Conservation (phyloP, 176 grass and related monocot species). For the Ensete glaucum region DNA sequence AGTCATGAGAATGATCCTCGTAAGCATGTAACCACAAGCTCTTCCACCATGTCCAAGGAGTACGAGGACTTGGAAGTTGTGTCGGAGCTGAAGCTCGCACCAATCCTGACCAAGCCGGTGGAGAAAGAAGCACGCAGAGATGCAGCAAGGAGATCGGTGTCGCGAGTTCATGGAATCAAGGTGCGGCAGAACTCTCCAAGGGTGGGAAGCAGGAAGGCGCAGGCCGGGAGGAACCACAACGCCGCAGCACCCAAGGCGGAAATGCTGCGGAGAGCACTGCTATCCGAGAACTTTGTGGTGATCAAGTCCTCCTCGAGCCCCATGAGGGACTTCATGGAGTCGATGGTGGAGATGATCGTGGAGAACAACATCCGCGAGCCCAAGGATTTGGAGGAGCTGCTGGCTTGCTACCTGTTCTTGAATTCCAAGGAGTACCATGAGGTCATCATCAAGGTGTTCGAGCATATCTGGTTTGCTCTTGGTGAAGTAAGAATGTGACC, state of each 20-base stretch:
- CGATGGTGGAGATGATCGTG: constrained; percentile 63
- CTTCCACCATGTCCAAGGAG: background rate
- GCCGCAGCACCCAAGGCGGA: background rate
- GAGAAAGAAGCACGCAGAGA: background rate
- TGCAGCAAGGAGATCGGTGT: background rate
- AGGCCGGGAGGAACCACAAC: background rate
- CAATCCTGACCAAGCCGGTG: constrained; percentile 45
- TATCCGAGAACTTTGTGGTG: constrained; percentile 18
- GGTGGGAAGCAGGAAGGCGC: constrained; percentile 27
- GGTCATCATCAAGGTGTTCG: constrained; percentile 66
- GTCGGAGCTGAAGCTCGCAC: constrained; percentile 26
- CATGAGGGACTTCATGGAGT: constrained; percentile 51
- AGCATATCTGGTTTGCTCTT: constrained; percentile 35
- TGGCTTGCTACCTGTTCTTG: constrained; percentile 53
- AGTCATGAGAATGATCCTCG: background rate
- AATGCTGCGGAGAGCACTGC: background rate
- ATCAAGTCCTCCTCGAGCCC: constrained; percentile 42
- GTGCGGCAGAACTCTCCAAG: constrained; percentile 31
- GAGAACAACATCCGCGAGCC: constrained; percentile 30
- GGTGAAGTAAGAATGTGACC: background rate
- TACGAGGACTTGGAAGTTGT: background rate
- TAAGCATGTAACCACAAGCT: background rate
- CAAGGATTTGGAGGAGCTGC: constrained; percentile 48
- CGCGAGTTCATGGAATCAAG: background rate
- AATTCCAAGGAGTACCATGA: constrained; percentile 61